These are phyloP conservation scores for Talaromyces funiculosus DNA, from an alignment of 2,329 filamentous ascomycete genomes.

Conservation along the genomic window DNA sequence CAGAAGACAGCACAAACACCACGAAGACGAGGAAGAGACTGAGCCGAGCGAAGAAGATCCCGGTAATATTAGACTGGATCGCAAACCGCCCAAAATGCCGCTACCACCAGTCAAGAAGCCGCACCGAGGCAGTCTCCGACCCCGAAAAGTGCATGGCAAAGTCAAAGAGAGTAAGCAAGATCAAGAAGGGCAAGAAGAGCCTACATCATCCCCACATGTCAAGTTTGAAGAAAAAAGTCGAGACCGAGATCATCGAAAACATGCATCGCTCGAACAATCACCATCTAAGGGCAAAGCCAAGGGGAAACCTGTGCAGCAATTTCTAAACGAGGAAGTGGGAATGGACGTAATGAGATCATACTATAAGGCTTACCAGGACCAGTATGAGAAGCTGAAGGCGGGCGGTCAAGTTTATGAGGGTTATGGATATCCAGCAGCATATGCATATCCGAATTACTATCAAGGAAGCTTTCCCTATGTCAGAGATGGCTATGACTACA, in stretches of 20 bases:
- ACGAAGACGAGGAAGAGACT: not conserved
- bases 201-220: not conserved
- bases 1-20: not conserved
- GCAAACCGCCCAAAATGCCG: not conserved
- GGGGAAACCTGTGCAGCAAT: not conserved
- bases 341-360: not conserved
- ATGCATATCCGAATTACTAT: not conserved
- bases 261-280: not conserved
- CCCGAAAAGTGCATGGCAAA: not conserved
- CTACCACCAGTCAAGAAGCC: not conserved
- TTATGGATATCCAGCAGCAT: not conserved
- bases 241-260: not conserved
- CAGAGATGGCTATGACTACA: not conserved
- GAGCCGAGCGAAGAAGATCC: constrained; percentile 1
- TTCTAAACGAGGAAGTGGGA: not conserved
- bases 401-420: not conserved
- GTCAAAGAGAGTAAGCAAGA: not conserved
- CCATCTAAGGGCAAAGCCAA: not conserved
- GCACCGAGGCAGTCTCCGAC: constrained; percentile 3
- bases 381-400: not conserved
- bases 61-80: not conserved
- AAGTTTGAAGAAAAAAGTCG: constrained; percentile 3
- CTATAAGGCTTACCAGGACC: not conserved
- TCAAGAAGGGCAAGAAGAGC: not conserved
- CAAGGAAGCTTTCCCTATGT: not conserved